These are phyloP conservation scores for Begonia peltatifolia DNA, from an alignment of 306 rosid genomes.

Conservation along the genomic window DNA sequence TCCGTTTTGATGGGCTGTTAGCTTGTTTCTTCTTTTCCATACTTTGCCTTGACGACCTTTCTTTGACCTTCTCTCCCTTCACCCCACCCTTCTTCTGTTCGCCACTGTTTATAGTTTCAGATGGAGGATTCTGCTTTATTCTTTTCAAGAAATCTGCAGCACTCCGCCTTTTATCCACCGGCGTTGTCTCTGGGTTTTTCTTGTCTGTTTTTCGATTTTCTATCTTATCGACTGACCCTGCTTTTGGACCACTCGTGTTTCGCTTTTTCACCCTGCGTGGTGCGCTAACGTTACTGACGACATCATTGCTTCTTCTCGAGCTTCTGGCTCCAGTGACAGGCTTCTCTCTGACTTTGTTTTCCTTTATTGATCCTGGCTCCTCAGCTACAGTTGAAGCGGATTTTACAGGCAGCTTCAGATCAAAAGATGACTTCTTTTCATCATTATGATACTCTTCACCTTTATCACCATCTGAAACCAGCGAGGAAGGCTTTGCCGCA, in stretches of 20 bases:
- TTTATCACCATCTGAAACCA: constrained; percentile 19
- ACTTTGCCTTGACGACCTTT: constrained; percentile 25
- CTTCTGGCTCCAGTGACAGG: constrained; percentile 63
- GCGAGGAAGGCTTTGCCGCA: constrained; percentile 32
- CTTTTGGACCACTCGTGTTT: constrained; percentile 18
- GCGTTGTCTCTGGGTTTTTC: constrained; percentile 29
- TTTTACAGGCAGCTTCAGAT: constrained; percentile 26
- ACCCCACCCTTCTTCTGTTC: constrained; percentile 39
- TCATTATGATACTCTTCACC: constrained; percentile 25
- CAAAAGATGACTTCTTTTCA: constrained; percentile 27
- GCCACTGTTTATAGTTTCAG: constrained; percentile 21
- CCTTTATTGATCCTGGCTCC: constrained; percentile 13
- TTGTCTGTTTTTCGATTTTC: constrained; percentile 27
- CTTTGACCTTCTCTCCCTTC: constrained; percentile 22
- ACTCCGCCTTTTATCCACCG: constrained; percentile 42
- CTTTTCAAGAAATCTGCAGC: constrained; percentile 78
- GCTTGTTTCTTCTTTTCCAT: constrained; percentile 27
- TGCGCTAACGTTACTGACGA: constrained; percentile 7
- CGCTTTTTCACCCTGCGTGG: constrained; percentile 26
- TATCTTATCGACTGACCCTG: constrained; percentile 15
- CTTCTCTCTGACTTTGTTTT: constrained; percentile 38
- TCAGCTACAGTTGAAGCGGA: constrained; percentile 26
- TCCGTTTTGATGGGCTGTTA: constrained; percentile 47
- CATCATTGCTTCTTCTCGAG: constrained; percentile 44
- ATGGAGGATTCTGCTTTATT: constrained; percentile 41